These are phyloP conservation scores for Vitis labrusca DNA, from an alignment of 164 flowering plant genomes.

Conservation along the genomic window DNA sequence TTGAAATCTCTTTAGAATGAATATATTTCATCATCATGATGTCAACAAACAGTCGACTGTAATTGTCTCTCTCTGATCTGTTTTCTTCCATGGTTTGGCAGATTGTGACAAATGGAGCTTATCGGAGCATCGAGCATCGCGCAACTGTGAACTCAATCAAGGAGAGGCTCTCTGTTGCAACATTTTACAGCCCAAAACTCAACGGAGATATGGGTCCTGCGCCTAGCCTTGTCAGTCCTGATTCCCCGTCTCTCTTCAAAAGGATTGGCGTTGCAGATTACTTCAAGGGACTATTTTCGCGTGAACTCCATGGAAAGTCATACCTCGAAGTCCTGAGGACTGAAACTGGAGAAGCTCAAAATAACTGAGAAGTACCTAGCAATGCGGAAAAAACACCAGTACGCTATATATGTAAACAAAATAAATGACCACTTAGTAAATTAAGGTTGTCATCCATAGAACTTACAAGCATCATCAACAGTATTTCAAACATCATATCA, in stretches of 20 bases:
- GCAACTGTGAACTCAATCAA: slow-evolving; percentile 25
- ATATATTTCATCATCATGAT: no score
- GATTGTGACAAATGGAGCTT: slow-evolving; percentile 34
- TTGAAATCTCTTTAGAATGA: no score
- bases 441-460: no score
- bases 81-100: slow-evolving; percentile 3
- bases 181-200: slow-evolving; percentile 19
- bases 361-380: no score
- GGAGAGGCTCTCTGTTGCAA: slow-evolving; percentile 33
- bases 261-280: slow-evolving; percentile 12
- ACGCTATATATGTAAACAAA: no score
- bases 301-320: slow-evolving; percentile 25
- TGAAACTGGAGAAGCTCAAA: neutral
- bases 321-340: slow-evolving; percentile 25
- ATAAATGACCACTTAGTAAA: no score
- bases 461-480: no score
- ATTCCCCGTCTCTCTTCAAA: slow-evolving; percentile 24
- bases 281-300: slow-evolving; percentile 11
- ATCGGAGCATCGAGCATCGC: slow-evolving; percentile 38
- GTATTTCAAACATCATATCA: no score
- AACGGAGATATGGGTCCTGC: slow-evolving; percentile 29
- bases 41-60: no score
- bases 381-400: no score
- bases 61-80: no score
- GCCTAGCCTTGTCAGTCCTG: slow-evolving; percentile 17